Percentiles rank a stretch among this genome's conserved stretches.
These are phyloP conservation scores for Leptographium flavum DNA, from an alignment of 2,329 filamentous ascomycete species.

Conservation along the genomic window DNA sequence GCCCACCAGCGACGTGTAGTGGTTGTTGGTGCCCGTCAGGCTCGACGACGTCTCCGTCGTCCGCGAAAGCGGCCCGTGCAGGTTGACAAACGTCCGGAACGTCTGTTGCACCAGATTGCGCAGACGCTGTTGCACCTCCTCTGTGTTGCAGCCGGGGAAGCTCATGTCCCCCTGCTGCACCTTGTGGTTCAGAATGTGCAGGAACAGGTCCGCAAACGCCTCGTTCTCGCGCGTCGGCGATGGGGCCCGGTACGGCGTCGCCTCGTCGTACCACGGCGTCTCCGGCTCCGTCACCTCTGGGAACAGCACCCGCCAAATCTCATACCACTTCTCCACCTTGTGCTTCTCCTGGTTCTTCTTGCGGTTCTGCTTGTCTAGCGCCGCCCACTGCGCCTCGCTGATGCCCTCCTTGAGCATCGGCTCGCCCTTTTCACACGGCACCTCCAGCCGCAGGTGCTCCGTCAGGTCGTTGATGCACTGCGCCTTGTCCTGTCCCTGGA, in stretches of 20 bases:
- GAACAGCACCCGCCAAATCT: conserved; percentile 16
- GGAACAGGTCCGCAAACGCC: conserved; percentile 13
- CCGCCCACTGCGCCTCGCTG: conserved; percentile 14
- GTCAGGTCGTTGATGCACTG: conserved; percentile 9
- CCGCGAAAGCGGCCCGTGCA: conserved; percentile 9
- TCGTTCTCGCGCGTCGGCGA: conserved; percentile 11
- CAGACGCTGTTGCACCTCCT: conserved; percentile 10
- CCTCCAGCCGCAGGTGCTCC: conserved; percentile 11
- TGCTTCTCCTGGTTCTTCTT: conserved; percentile 16
- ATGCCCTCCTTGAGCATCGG: conserved; percentile 14
- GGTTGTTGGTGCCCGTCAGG: conserved; percentile 5
- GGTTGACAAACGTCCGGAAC: conserved; percentile 11
- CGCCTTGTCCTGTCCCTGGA: conserved; percentile 8
- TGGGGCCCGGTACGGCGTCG: neutral
- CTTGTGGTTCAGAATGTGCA: conserved; percentile 14
- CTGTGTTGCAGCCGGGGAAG: conserved; percentile 4
- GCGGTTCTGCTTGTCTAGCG: conserved; percentile 14
- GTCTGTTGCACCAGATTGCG: conserved; percentile 12
- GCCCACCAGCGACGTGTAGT: conserved; percentile 4
- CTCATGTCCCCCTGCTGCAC: conserved; percentile 13
- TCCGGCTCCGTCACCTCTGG: conserved; percentile 10
- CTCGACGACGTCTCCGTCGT: conserved; percentile 12
- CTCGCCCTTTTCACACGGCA: conserved; percentile 12
- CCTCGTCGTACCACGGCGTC: conserved; percentile 14
- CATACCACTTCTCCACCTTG: conserved; percentile 16